Conservation (phyloP, 148 eudicot species). For the Talinum fruticosum region DNA sequence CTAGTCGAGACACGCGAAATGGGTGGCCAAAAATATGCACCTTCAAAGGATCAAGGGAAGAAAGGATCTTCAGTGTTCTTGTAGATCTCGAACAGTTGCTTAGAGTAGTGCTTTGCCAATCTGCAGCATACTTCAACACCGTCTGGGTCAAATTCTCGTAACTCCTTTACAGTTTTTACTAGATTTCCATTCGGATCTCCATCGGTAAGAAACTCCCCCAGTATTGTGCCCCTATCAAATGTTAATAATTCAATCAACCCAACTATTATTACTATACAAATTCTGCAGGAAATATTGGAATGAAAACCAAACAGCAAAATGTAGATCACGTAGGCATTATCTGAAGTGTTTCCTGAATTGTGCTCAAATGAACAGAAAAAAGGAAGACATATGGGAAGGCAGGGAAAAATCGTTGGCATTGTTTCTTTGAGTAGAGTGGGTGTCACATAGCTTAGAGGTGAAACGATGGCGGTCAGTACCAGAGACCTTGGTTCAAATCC, state of each 20-base stretch:
- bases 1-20: neutral
- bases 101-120: conserved; percentile 62
- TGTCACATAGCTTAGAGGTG: neutral
- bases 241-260: conserved; percentile 9
- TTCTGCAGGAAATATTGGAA: neutral
- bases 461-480: neutral
- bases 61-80: conserved; percentile 48
- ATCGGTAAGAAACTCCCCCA: conserved; percentile 65
- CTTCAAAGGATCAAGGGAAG: conserved; percentile 29
- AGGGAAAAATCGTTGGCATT: neutral
- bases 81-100: conserved; percentile 71
- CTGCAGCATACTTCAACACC: conserved; percentile 51
- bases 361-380: neutral
- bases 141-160: conserved; percentile 32
- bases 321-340: neutral
- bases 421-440: neutral
- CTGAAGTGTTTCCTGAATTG: too few species aligned
- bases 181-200: conserved; percentile 51
- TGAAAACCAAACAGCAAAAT: neutral
- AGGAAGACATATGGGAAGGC: neutral
- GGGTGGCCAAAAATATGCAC: neutral
- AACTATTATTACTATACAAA: neutral
- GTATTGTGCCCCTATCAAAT: conserved; percentile 44
- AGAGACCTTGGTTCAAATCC: neutral
- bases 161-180: conserved; percentile 57